Conservation (phyloP, 2,329 filamentous ascomycete species). For the Alternaria metachromatica region DNA sequence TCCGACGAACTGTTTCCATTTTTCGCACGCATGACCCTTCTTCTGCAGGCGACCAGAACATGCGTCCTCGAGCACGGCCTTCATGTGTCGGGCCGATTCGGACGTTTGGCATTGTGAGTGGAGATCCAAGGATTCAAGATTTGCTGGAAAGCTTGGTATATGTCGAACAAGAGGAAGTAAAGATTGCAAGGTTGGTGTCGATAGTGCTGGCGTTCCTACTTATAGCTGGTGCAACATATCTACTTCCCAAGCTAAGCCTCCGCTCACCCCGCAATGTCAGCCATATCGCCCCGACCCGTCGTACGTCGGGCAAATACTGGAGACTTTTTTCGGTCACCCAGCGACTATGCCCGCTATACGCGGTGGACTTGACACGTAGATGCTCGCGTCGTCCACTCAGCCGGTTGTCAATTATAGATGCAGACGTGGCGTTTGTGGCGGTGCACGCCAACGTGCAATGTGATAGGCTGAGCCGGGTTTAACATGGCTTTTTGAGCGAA, state of each 20-base stretch:
- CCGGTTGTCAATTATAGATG: conserved; percentile 11
- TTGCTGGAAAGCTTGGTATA: conserved; percentile 6
- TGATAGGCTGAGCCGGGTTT: background rate
- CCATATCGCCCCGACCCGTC: background rate
- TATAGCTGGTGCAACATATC: background rate
- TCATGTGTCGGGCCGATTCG: conserved; percentile 14
- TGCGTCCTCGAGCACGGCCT: conserved; percentile 33
- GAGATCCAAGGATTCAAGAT: background rate
- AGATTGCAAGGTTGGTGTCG: background rate
- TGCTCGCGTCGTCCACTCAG: conserved; percentile 4
- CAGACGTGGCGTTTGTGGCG: conserved; percentile 6
- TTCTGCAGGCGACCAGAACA: conserved; percentile 43
- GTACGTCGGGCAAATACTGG: background rate
- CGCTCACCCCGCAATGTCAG: background rate
- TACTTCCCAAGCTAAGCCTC: background rate
- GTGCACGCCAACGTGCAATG: background rate
- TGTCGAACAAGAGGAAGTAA: background rate
- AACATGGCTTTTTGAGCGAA: background rate
- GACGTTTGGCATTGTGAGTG: conserved; percentile 19
- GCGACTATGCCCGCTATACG: background rate
- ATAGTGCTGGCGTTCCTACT: background rate
- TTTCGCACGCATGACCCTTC: conserved; percentile 35
- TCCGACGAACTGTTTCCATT: conserved; percentile 38
- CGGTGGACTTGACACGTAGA: background rate
- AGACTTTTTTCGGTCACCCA: background rate